A percentile compares a stretch with the other conserved stretches of the same genome.
phyloP scores from a whole-genome alignment of 1,139 yeast genomes.

The Blastobotrys aristatus region DNA sequence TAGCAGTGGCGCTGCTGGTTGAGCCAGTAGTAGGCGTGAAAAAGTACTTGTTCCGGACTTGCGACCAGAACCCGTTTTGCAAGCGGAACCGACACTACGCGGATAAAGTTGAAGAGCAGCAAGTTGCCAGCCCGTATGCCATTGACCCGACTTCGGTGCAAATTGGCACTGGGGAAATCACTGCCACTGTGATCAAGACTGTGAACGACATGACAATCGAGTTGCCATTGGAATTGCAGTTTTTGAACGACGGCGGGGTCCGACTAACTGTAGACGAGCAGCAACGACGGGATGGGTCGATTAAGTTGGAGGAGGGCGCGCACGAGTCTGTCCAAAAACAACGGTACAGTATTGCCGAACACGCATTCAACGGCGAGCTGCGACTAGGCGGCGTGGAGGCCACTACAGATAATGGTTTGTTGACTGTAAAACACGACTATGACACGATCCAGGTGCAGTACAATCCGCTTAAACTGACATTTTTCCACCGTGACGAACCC shows the following conservation, averaged over 20 bases:
- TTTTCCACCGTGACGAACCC: conserved; percentile 42
- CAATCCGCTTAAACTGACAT: conserved; percentile 49
- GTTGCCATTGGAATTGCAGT: conserved; percentile 53
- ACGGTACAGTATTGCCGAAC: conserved; percentile 59
- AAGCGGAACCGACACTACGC: conserved; percentile 74
- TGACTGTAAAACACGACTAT: conserved; percentile 40
- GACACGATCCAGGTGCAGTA: conserved; percentile 41
- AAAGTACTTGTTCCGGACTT: conserved; percentile 67
- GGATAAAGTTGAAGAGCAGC: conserved; percentile 34
- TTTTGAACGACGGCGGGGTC: conserved; percentile 51
- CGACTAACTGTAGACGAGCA: conserved; percentile 64
- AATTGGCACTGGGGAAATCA: conserved; percentile 26
- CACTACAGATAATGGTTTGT: conserved; percentile 7
- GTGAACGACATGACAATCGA: conserved; percentile 33
- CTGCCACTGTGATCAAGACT: conserved; percentile 47
- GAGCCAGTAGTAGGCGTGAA: conserved; percentile 47
- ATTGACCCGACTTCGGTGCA: conserved; percentile 44
- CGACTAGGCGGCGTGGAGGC: conserved; percentile 16
- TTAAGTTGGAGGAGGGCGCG: conserved; percentile 27
- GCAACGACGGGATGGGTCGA: conserved; percentile 37
- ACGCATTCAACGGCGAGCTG: conserved; percentile 47
- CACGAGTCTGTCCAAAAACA: conserved; percentile 28
- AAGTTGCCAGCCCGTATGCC: conserved; percentile 44
- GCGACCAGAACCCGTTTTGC: conserved; percentile 84
- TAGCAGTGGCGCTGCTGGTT: conserved; percentile 11